Evolutionary conservation across 1,139 yeast species (phyloP), one percentile per base, ranked within the genome.

Genomic region (Zygoascus hellenicus): DNA sequence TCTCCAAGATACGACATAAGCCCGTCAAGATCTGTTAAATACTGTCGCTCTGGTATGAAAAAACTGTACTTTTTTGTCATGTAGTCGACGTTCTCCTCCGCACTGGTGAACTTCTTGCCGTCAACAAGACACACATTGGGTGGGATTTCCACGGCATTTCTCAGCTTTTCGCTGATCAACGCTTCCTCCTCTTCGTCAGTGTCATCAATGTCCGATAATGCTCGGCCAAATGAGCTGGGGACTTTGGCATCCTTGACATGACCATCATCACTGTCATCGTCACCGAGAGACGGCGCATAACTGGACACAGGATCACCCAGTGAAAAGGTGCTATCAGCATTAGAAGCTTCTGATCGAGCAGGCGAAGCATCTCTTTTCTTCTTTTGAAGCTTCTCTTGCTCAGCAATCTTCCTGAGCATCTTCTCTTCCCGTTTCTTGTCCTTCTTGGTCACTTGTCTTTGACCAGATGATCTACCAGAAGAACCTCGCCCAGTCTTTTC

Each of bases 51-150:
- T 0, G 98, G 98, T 14, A 92, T 74, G 55, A 84, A 92, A 42
- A 92, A 72, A 1, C 97, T 97, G 65, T 84, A 96, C 36, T 68
- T 70, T 52, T 73, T 75, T 59, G 77, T 80, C 94, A 92, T 83
- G 64, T 90, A 95, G 28, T 73, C 73, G 19, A 83, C 76, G 57
- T 84, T 86, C 43, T 76, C 82, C 43, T 84, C 90, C 9, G 81
- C 67, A 16, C 76, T 65, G 13, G 57, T 59, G 50, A 70, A 72
- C 41, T 57, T 64, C 51, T 78, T 77, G 45, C 77, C 77, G 48
- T 95, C 89, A 62, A 92, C 89, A 45, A 92, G 71, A 67, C 97
- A 90, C 2, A 81, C 77, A 16, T 81, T 81, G 14, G 80, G 69
- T 9, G 94, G 83, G 41, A 92, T 81, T 30, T 54, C 47, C 17